phyloP scores from a whole-genome alignment of 106 monocot species.

The Acorus calamus region DNA sequence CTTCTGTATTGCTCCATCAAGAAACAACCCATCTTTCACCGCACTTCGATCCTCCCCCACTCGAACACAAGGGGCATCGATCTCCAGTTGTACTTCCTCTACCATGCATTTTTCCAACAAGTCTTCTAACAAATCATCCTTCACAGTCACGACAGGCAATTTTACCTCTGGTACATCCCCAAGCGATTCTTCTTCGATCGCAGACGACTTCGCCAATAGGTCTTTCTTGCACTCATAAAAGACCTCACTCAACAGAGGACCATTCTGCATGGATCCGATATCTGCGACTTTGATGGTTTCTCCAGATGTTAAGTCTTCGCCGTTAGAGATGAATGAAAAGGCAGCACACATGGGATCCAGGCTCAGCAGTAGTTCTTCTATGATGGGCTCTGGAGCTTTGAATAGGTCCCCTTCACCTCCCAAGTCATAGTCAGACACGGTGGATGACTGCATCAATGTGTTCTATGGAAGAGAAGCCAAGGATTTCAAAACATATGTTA shows the following conservation, averaged over 20 bases:
- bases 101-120: no score
- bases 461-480: constrained; percentile 6
- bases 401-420: constrained; percentile 66
- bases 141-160: constrained; percentile 9
- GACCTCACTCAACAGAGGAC: constrained; percentile 49
- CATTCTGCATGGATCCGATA: constrained; percentile 44
- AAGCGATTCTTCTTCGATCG: constrained; percentile 26
- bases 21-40: constrained; percentile 11
- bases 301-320: constrained; percentile 19
- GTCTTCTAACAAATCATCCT: no score
- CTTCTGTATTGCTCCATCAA: constrained; percentile 36
- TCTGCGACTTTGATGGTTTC: constrained; percentile 38
- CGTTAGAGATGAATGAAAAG: constrained; percentile 50
- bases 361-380: constrained; percentile 33
- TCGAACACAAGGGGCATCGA: neutral
- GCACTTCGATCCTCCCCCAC: constrained; percentile 15
- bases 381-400: constrained; percentile 63
- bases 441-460: constrained; percentile 14
- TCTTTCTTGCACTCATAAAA: constrained; percentile 75
- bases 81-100: no score
- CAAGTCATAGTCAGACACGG: constrained; percentile 51
- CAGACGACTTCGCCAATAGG: constrained; percentile 33
- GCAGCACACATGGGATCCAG: constrained; percentile 51
- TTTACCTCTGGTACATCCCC: constrained; percentile 39
- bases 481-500: neutral